Conservation (phyloP, 352 stramenopile genomes). For the Phytophthora agathidicida region DNA sequence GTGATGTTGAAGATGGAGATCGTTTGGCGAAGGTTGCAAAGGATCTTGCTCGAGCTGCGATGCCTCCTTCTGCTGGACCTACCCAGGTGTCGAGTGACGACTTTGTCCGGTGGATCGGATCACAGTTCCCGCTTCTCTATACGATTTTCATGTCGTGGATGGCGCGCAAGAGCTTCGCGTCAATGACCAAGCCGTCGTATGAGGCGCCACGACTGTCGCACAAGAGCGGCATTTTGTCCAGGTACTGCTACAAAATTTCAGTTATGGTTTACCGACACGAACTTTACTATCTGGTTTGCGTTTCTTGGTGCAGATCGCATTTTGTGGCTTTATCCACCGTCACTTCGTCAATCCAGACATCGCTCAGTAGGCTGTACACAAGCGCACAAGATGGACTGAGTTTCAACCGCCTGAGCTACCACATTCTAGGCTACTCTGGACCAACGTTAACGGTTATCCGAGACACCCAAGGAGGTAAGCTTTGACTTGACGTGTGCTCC, state of each 20-base stretch:
- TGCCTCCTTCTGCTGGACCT: conserved; percentile 28
- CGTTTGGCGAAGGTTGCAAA: conserved; percentile 42
- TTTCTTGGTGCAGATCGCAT: conserved; percentile 49
- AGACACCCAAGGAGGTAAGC: conserved; percentile 65
- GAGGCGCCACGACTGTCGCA: conserved; percentile 54
- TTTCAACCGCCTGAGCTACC: conserved; percentile 85
- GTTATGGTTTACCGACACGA: not conserved
- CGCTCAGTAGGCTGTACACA: conserved; percentile 76
- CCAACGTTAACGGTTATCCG: conserved; percentile 75
- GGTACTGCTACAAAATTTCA: conserved; percentile 33
- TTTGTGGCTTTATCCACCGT: conserved; percentile 67
- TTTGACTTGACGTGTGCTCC: not conserved
- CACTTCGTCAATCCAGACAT: conserved; percentile 60
- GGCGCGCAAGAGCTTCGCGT: conserved; percentile 52
- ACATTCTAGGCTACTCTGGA: conserved; percentile 81
- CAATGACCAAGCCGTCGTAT: conserved; percentile 60
- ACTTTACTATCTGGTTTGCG: not conserved
- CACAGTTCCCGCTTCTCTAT: conserved; percentile 77
- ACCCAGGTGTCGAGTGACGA: conserved; percentile 49
- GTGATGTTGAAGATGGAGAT: conserved; percentile 42
- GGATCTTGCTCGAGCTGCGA: conserved; percentile 45
- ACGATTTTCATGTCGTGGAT: conserved; percentile 83
- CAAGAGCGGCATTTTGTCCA: conserved; percentile 72
- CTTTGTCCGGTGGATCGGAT: conserved; percentile 64
- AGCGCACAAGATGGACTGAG: conserved; percentile 81